phyloP scores from a whole-genome alignment of 192 early-diverging fungal genomes.

The Coemansia sp. region DNA sequence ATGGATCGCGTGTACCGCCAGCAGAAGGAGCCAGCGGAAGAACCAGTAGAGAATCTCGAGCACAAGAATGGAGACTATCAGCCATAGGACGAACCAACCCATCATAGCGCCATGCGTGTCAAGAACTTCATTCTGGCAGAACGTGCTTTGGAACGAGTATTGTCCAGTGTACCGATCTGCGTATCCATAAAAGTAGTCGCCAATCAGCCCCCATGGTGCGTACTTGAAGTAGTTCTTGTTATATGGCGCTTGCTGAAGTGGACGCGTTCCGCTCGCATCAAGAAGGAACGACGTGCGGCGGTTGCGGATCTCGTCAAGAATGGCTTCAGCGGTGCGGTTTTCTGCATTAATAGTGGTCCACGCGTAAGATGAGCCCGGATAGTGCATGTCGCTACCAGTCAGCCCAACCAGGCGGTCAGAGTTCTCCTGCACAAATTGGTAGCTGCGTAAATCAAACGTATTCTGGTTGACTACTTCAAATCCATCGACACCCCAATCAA shows the following conservation, averaged over 20 bases:
- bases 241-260: conserved; percentile 43
- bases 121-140: conserved; percentile 61
- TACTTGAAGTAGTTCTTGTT: conserved; percentile 45
- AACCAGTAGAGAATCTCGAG: conserved; percentile 40
- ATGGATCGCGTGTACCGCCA: conserved; percentile 7
- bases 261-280: conserved; percentile 66
- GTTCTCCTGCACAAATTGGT: conserved; percentile 55
- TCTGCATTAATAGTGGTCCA: conserved; percentile 63
- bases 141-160: conserved; percentile 70
- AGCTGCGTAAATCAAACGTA: conserved; percentile 61
- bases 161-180: conserved; percentile 62
- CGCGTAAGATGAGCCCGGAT: conserved; percentile 58
- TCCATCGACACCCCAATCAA: conserved; percentile 70
- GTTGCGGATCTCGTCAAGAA: conserved; percentile 61
- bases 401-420: conserved; percentile 56
- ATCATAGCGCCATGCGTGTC: conserved; percentile 45
- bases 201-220: conserved; percentile 58
- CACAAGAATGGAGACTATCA: conserved; percentile 27
- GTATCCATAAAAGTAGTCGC: conserved; percentile 67
- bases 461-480: conserved; percentile 67
- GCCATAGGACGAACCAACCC: conserved; percentile 49
- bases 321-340: conserved; percentile 48
- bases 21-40: conserved; percentile 37
- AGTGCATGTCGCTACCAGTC: conserved; percentile 68
- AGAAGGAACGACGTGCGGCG: conserved; percentile 65